A percentile compares a stretch with the other conserved stretches of the same genome.
Conservation (phyloP, 2,329 filamentous ascomycete species). For the Diaporthe destruens region DNA sequence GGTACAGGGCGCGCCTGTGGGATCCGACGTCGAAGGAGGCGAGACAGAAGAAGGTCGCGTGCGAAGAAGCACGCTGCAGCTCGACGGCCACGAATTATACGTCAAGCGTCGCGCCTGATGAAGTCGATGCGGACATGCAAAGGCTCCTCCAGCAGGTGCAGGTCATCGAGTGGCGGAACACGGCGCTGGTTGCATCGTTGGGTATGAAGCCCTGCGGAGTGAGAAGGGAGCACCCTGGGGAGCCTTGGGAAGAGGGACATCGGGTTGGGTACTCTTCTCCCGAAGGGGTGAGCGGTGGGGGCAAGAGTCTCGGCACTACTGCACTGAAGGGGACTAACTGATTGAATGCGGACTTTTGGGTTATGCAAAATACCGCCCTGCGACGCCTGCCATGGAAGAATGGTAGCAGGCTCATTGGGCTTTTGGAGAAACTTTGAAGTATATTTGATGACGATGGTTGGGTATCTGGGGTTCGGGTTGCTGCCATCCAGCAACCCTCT, state of each 20-base stretch:
- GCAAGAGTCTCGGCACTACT: background rate
- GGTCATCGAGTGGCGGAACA: background rate
- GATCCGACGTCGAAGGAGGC: background rate
- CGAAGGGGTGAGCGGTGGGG: background rate
- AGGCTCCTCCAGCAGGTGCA: background rate
- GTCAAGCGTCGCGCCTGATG: too few species aligned
- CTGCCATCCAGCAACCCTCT: slow-evolving; percentile 2
- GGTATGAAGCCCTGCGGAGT: background rate
- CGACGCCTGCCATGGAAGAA: background rate
- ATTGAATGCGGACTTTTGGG: too few species aligned
- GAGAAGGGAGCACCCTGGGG: background rate
- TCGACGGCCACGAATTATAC: background rate
- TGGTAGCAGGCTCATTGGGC: background rate
- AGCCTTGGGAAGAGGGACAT: too few species aligned
- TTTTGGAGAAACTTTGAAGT: background rate
- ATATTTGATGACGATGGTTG: background rate
- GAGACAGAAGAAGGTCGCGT: background rate
- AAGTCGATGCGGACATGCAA: background rate
- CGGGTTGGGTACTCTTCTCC: background rate
- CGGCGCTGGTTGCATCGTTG: too few species aligned
- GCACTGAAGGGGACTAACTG: background rate
- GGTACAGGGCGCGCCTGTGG: background rate
- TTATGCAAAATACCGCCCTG: background rate
- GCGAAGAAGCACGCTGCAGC: background rate
- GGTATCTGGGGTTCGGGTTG: slow-evolving; percentile 2